Evolutionary conservation across 345 rosid species (phyloP).

Genomic region (Angophora floribunda): DNA sequence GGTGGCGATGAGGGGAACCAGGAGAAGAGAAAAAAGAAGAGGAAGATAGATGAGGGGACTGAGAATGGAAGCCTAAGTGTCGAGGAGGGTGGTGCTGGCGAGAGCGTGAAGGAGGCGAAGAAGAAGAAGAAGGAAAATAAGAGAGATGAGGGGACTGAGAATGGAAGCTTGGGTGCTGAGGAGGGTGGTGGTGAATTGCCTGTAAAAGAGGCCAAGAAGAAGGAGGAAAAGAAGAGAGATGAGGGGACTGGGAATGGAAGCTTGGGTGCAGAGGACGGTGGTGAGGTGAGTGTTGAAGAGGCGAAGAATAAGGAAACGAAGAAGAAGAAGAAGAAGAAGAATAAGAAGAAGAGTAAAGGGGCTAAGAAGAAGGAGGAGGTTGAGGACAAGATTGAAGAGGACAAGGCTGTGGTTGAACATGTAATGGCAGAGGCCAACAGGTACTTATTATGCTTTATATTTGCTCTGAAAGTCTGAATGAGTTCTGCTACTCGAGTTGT

Average conservation of each 20-base stretch:
- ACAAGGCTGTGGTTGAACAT: slow-evolving; percentile 7
- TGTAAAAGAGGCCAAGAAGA: background rate
- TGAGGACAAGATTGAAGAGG: slow-evolving; percentile 8
- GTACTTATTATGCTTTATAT: background rate
- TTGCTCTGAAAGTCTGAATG: background rate
- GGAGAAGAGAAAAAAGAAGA: background rate
- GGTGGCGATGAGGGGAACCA: background rate
- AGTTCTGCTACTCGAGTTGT: background rate
- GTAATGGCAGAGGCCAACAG: background rate
- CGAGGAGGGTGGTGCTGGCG: background rate
- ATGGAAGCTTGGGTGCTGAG: background rate
- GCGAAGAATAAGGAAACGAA: background rate
- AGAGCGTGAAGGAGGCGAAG: background rate
- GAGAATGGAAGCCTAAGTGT: background rate
- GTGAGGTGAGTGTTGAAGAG: background rate
- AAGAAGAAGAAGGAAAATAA: background rate
- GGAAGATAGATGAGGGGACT: background rate
- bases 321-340: background rate
- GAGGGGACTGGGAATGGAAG: slow-evolving; percentile 1
- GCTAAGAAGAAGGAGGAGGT: slow-evolving; percentile 4
- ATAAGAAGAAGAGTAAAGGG: background rate
- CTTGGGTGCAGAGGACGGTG: background rate
- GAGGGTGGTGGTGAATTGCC: background rate
- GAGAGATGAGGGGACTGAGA: slow-evolving; percentile 1
- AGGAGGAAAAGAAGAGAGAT: background rate